Evolutionary conservation across 805 yeast species (phyloP), one percentile per base, ranked within the genome.

Genomic region (Metschnikowia continentalis): DNA sequence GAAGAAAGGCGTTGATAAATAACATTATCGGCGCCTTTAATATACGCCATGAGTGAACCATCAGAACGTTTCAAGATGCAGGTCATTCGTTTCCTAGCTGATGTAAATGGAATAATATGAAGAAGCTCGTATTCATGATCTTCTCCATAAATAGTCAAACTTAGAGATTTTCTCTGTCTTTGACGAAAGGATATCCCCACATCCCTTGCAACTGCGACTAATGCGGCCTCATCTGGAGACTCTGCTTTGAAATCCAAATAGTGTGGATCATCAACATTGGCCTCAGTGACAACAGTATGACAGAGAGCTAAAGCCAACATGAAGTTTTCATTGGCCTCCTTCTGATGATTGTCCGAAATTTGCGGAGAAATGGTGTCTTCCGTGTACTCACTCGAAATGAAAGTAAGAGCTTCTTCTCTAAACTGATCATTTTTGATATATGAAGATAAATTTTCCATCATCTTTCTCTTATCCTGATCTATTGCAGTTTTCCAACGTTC

Each of bases 191-290:
- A 83, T 57, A 83, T 76, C 8, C 95, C 95, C 32, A 86, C 58
- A 62, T 86, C 92, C 47, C 88, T 72, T 1, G 92, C 92, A 42
- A 80, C 84, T 1, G 85, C 74, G n/a, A 88, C 92, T 48, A 87
- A 73, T 0, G 94, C 91, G 39, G 85, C 82, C 64, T 87, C 95
- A 69, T 87, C 95, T 0, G 95, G 95, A 7, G 90, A 84, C 62
- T 87, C 91, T 1, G 92, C 91, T 59, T 86, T 84, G 68, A 81
- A 84, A 30, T 75, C 74, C 39, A 82, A 64, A 33, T 66, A 61
- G 11, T 62, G 66, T 0, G 71, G 71, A 17, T 77, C 79, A 7
- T 69, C 66, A 2, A 62, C 63, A 43, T 70, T 71, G 7, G 52
- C 61, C 54, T 84, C 90, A 11, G 90, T 82, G 36, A 86, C 79